Conservation (phyloP, 164 flowering plant species). For the Dillenia turbinata region DNA sequence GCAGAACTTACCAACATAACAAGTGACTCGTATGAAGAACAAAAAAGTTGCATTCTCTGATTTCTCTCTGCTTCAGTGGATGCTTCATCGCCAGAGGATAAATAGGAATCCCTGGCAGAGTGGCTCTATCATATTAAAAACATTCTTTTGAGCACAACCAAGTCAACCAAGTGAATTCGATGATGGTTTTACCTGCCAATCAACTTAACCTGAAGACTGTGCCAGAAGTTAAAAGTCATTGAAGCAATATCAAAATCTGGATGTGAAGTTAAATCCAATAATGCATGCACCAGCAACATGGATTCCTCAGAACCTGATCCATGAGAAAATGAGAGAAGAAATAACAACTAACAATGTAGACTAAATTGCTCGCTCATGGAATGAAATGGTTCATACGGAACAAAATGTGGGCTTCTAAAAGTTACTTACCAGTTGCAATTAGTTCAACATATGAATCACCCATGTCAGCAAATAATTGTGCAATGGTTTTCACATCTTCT, state of each 20-base stretch:
- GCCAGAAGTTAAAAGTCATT: constrained; percentile 99
- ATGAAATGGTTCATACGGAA: not conserved
- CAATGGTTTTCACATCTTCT: constrained; percentile 97
- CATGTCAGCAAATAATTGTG: constrained; percentile 94
- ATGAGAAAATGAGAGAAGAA: not conserved
- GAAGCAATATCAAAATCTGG: constrained; percentile 95
- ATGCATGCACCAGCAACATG: constrained; percentile 82
- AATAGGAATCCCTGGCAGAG: constrained; percentile 58
- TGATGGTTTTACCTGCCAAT: constrained; percentile 56
- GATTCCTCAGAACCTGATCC: constrained; percentile 68
- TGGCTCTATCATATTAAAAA: constrained; percentile 3
- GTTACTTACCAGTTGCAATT: constrained; percentile 80
- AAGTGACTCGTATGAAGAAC: constrained; percentile 75
- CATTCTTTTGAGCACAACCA: constrained; percentile 5
- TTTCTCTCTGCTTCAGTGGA: constrained; percentile 81
- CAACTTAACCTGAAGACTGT: constrained; percentile 83
- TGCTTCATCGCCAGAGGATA: constrained; percentile 56
- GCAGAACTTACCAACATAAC: constrained; percentile 77
- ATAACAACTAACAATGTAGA: constrained; percentile 1
- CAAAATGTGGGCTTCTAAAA: not conserved
- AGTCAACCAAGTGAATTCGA: not conserved
- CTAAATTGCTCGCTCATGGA: not conserved
- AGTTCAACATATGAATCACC: constrained; percentile 96
- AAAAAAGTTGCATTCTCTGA: constrained; percentile 66
- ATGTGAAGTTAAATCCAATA: constrained; percentile 89